Conservation (phyloP, 202 grass and related monocot species). For the Hordeum pubiflorum region DNA sequence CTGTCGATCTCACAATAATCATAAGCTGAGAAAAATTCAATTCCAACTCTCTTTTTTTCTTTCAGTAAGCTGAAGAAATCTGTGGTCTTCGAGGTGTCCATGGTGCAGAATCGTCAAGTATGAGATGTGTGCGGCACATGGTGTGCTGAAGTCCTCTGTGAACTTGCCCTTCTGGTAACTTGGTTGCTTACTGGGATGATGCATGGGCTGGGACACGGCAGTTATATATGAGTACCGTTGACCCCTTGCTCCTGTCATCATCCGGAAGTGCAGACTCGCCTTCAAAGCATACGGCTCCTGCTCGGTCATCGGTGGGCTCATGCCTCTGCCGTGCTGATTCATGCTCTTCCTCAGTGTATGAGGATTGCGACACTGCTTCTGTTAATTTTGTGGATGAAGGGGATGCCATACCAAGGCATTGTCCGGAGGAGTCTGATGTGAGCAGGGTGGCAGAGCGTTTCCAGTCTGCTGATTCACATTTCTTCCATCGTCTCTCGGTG, state of each 20-base stretch:
- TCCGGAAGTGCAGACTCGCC: conserved; percentile 34
- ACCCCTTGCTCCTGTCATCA: conserved; percentile 47
- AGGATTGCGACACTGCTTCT: conserved; percentile 45
- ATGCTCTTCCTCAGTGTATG: conserved; percentile 54
- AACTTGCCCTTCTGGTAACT: background rate
- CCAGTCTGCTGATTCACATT: conserved; percentile 64
- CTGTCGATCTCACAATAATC: background rate
- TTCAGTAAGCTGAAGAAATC: conserved; percentile 32
- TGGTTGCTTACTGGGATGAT: conserved; percentile 20
- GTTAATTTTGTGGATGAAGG: conserved; percentile 44
- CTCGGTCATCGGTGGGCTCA: conserved; percentile 22
- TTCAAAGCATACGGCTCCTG: conserved; percentile 32
- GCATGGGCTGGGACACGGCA: conserved; percentile 24
- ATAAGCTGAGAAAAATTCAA: conserved; percentile 16
- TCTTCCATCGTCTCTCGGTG: conserved; percentile 52
- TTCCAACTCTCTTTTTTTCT: conserved; percentile 15
- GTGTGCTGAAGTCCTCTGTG: conserved; percentile 1
- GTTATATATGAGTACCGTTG: conserved; percentile 71
- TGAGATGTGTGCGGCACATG: conserved; percentile 6
- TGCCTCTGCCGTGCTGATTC: conserved; percentile 54
- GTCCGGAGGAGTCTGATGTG: conserved; percentile 35
- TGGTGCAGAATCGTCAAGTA: conserved; percentile 12
- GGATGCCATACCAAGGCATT: conserved; percentile 13
- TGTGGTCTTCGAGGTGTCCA: background rate
- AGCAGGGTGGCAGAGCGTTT: conserved; percentile 36